A percentile compares a stretch with the other conserved stretches of the same genome.
These are phyloP conservation scores for Sordariomycetes sp. DNA, from an alignment of 2,329 filamentous ascomycete species.

Conservation along the genomic window DNA sequence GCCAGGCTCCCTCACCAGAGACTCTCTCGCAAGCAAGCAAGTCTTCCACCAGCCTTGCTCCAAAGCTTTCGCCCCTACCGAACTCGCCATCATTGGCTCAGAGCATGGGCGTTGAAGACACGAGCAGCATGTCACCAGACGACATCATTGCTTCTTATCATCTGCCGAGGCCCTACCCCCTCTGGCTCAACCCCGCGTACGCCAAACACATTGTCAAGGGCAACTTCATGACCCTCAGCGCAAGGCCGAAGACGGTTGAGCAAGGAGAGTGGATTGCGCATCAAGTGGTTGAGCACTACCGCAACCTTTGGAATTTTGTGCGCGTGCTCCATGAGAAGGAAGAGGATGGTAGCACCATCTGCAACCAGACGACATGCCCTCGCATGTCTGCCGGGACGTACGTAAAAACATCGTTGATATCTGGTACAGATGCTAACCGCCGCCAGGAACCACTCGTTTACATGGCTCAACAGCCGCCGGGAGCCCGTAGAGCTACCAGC, in stretches of 20 bases:
- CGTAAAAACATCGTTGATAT: slow-evolving; percentile 27
- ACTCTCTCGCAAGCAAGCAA: slow-evolving; percentile 36
- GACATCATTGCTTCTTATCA: slow-evolving; percentile 51
- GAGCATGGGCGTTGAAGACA: slow-evolving; percentile 60
- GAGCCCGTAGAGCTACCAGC: slow-evolving; percentile 89
- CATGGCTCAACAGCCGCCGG: slow-evolving; percentile 83
- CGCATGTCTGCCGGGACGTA: slow-evolving; percentile 92
- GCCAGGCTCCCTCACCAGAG: slow-evolving; percentile 39
- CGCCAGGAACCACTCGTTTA: slow-evolving; percentile 79
- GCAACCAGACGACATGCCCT: slow-evolving; percentile 75
- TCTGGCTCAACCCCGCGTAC: slow-evolving; percentile 68
- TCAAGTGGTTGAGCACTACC: slow-evolving; percentile 91
- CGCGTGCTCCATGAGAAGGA: slow-evolving; percentile 82
- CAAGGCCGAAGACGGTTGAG: slow-evolving; percentile 86
- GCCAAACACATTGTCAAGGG: slow-evolving; percentile 88
- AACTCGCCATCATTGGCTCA: slow-evolving; percentile 56
- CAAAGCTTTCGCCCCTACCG: slow-evolving; percentile 51
- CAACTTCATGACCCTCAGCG: slow-evolving; percentile 93
- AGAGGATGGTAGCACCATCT: slow-evolving; percentile 67
- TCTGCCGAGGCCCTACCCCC: slow-evolving; percentile 56
- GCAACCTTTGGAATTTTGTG: slow-evolving; percentile 81
- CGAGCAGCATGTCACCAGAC: slow-evolving; percentile 39
- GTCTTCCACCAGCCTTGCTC: slow-evolving; percentile 41
- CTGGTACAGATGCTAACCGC: slow-evolving; percentile 1
- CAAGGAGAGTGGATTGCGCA: slow-evolving; percentile 94